A percentile compares a stretch with the other conserved stretches of the same genome.
phyloP scores from a whole-genome alignment of 768 basidiomycete genomes.

The Serendipita sp. region DNA sequence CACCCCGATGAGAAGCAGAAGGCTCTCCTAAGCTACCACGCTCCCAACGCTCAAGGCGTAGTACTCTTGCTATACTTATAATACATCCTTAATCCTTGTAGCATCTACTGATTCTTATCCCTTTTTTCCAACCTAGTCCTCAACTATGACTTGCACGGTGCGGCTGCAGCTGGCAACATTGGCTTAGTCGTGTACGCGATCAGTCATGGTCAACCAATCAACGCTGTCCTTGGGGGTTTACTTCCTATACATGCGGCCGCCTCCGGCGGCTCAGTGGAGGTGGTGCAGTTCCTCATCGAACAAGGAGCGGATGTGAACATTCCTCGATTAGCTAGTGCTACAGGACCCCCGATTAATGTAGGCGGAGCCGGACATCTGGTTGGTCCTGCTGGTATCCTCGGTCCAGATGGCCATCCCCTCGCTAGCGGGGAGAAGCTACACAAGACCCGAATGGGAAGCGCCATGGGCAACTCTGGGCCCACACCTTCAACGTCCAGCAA shows the following conservation, averaged over 20 bases:
- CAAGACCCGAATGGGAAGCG: background rate
- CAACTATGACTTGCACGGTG: slow-evolving; percentile 24
- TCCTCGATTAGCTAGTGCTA: slow-evolving; percentile 42
- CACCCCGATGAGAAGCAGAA: no score
- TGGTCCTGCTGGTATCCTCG: slow-evolving; percentile 8
- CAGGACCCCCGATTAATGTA: background rate
- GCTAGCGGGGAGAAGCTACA: slow-evolving; percentile 31
- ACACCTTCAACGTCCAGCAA: background rate
- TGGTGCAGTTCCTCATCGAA: slow-evolving; percentile 79
- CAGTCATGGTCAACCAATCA: slow-evolving; percentile 86
- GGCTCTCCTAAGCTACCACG: background rate
- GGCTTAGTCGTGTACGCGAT: slow-evolving; percentile 89
- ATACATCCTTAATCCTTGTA: background rate
- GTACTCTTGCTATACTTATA: background rate
- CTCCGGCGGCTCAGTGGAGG: slow-evolving; percentile 74
- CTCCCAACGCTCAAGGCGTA: background rate
- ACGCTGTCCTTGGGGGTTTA: slow-evolving; percentile 89
- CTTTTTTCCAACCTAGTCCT: background rate
- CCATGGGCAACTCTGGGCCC: slow-evolving; percentile 20
- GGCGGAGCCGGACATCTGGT: slow-evolving; percentile 6
- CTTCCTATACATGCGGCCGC: slow-evolving; percentile 93
- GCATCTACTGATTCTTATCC: background rate
- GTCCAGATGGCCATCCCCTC: slow-evolving; percentile 45
- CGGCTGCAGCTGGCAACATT: slow-evolving; percentile 52
- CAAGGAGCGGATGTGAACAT: slow-evolving; percentile 97